These are phyloP conservation scores for Thalassiosira profunda DNA, from an alignment of 108 stramenopile species.

Conservation along the genomic window DNA sequence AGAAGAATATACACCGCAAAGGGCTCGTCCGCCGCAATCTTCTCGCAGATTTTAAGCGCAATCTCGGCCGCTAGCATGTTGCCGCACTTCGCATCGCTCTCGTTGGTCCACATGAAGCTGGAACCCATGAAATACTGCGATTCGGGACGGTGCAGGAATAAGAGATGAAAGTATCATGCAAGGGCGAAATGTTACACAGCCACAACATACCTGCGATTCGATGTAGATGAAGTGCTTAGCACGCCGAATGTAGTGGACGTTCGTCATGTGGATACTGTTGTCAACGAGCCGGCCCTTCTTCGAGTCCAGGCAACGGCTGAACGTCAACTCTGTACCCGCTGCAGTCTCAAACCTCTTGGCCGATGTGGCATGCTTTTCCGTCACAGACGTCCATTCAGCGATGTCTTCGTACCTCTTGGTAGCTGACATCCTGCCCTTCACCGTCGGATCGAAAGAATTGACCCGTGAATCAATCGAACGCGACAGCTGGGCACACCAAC, in stretches of 20 bases:
- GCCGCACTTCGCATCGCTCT: constrained; percentile 43
- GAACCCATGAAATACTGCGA: constrained; percentile 62
- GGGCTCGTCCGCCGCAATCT: constrained; percentile 57
- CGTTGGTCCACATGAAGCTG: constrained; percentile 49
- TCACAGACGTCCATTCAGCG: constrained; percentile 13
- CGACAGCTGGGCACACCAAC: constrained; percentile 51
- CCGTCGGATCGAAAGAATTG: constrained; percentile 35
- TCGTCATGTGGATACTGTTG: constrained; percentile 41
- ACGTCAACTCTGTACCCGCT: background rate
- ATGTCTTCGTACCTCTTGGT: background rate
- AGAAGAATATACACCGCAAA: constrained; percentile 69
- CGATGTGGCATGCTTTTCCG: constrained; percentile 15
- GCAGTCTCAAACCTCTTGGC: constrained; percentile 33
- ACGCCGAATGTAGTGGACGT: constrained; percentile 56
- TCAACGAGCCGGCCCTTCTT: constrained; percentile 51
- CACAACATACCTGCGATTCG: no score
- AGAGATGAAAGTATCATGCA: no score
- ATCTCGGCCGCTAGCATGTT: constrained; percentile 71
- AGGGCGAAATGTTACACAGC: no score
- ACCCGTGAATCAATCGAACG: constrained; percentile 55
- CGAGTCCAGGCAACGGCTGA: constrained; percentile 27
- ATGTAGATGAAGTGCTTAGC: constrained; percentile 69
- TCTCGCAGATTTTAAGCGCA: constrained; percentile 62
- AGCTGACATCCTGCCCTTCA: constrained; percentile 15
- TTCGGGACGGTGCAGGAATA: no score